phyloP scores from a whole-genome alignment of 129 eudicot genomes.

The Rutidosis leptorrhynchoides region DNA sequence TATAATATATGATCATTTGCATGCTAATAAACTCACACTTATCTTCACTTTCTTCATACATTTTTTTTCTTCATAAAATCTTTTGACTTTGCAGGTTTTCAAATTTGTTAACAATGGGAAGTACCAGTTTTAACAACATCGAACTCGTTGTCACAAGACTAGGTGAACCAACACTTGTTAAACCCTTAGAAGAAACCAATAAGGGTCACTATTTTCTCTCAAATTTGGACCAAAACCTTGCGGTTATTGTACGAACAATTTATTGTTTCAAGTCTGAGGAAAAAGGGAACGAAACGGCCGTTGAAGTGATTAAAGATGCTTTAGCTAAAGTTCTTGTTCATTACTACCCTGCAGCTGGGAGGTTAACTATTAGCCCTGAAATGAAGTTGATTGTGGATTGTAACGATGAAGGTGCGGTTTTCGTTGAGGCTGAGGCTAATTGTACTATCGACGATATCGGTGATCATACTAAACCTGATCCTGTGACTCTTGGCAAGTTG shows the following conservation, averaged over 20 bases:
- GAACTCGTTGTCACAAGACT: conserved; percentile 52
- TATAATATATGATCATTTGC: conserved; percentile 30
- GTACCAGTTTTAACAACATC: conserved; percentile 23
- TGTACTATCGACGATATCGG: conserved; percentile 56
- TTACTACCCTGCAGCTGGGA: conserved; percentile 80
- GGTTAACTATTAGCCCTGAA: conserved; percentile 62
- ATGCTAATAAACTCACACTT: conserved; percentile 43
- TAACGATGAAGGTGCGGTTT: conserved; percentile 76
- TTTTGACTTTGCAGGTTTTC: conserved; percentile 28
- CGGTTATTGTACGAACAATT: conserved; percentile 78
- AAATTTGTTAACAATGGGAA: conserved; percentile 67
- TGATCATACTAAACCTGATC: conserved; percentile 80
- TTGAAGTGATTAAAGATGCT: conserved; percentile 62
- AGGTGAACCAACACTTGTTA: conserved; percentile 62
- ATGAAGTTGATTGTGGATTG: conserved; percentile 72
- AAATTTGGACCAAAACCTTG: conserved; percentile 86
- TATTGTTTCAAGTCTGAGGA: conserved; percentile 69
- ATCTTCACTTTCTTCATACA: conserved; percentile 18
- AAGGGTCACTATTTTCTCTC: conserved; percentile 71
- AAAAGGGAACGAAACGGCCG: conserved; percentile 62
- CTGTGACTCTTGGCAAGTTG: conserved; percentile 68
- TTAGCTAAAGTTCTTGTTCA: conserved; percentile 76
- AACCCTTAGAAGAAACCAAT: conserved; percentile 56
- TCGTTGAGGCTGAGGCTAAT: conserved; percentile 84
- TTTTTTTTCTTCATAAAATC: background rate